These are phyloP conservation scores for Brassica cretica DNA, from an alignment of 345 rosid genomes.

Conservation along the genomic window DNA sequence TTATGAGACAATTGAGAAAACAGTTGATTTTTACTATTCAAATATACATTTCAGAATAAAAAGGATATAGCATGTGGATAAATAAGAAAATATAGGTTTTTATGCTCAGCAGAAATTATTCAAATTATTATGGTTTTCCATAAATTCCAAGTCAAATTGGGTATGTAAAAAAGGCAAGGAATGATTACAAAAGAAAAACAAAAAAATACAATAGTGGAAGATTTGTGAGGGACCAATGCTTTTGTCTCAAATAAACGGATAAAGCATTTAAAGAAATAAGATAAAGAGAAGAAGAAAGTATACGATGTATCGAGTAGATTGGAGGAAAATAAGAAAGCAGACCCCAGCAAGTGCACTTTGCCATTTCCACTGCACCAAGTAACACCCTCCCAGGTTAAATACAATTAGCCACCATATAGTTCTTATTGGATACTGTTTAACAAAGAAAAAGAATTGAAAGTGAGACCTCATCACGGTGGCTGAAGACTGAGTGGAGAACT, in stretches of 20 bases:
- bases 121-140: background rate
- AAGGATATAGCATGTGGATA: background rate
- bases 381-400: conserved; percentile 29
- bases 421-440: background rate
- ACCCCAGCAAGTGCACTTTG: conserved; percentile 66
- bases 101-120: background rate
- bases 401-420: background rate
- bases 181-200: background rate
- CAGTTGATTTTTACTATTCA: background rate
- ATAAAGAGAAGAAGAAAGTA: conserved; percentile 22
- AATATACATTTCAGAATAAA: background rate
- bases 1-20: background rate
- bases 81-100: background rate
- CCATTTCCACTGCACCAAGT: conserved; percentile 74
- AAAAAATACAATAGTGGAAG: conserved; percentile 3
- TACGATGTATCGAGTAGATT: conserved; percentile 66
- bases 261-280: background rate
- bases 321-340: conserved; percentile 66
- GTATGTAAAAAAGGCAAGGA: background rate
- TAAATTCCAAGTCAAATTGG: conserved; percentile 13
- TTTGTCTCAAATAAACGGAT: conserved; percentile 28
- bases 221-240: conserved; percentile 19
- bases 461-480: conserved; percentile 57
- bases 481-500: conserved; percentile 58
- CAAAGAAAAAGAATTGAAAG: background rate